These are phyloP conservation scores for Pezicula rhizophila DNA, from an alignment of 2,329 filamentous ascomycete genomes.

Conservation along the genomic window DNA sequence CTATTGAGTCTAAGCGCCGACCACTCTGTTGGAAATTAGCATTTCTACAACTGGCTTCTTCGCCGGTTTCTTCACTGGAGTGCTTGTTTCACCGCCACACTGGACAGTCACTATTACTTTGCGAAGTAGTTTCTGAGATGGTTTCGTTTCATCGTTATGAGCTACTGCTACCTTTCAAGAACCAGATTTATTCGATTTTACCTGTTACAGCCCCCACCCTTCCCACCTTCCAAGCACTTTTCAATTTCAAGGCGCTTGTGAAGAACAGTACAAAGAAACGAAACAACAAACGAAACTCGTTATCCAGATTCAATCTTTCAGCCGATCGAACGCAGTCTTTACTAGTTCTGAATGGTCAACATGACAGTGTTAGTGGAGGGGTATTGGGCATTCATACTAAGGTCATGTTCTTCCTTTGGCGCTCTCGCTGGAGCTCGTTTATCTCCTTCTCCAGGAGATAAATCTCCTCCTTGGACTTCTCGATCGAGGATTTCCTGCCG, in stretches of 20 bases:
- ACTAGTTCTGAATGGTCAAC: background rate
- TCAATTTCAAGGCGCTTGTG: background rate
- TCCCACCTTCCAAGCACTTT: background rate
- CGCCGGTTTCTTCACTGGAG: slow-evolving; percentile 12
- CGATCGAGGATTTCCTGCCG: slow-evolving; percentile 61
- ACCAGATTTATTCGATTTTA: background rate
- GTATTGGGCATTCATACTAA: background rate
- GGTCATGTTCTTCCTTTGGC: slow-evolving; percentile 25
- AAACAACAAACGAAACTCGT: background rate
- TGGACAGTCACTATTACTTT: background rate
- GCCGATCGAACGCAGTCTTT: background rate
- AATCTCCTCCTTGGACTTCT: slow-evolving; percentile 66
- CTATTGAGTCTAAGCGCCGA: no score
- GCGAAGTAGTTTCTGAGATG: background rate
- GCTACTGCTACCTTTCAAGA: slow-evolving; percentile 14
- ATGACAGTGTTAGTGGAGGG: background rate
- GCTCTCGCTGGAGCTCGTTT: slow-evolving; percentile 36
- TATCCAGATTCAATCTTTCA: background rate
- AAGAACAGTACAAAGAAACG: background rate
- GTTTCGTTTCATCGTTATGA: slow-evolving; percentile 23
- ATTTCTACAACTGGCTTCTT: background rate
- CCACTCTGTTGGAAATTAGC: no score
- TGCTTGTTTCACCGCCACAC: background rate
- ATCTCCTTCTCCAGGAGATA: slow-evolving; percentile 57
- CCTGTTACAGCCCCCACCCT: background rate